A percentile compares a stretch with the other conserved stretches of the same genome.
Conservation (phyloP, 2,329 filamentous ascomycete species). For the Nemania abortiva region DNA sequence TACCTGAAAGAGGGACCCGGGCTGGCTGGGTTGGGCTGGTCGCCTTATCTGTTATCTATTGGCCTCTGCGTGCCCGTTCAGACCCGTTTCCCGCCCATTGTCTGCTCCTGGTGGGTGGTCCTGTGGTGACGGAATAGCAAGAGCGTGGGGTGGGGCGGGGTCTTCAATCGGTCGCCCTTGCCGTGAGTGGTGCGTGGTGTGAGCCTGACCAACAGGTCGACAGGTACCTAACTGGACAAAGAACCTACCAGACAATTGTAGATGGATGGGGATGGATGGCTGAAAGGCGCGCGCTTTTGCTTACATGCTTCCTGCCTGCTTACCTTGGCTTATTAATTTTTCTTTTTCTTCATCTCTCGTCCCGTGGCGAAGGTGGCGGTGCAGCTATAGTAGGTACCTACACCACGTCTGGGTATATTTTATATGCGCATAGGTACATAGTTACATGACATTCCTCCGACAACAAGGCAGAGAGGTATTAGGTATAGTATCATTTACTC, state of each 20-base stretch:
- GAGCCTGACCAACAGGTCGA: not conserved
- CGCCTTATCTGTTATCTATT: slow-evolving; percentile 14
- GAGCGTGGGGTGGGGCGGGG: slow-evolving; percentile 1
- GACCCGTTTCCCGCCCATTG: too few relatives aligned
- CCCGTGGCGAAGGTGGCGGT: slow-evolving; percentile 1
- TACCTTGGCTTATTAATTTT: not conserved
- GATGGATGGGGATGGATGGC: not conserved
- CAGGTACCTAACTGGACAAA: not conserved
- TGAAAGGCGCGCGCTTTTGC: not conserved
- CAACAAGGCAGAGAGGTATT: too few relatives aligned
- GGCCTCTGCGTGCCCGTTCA: not conserved
- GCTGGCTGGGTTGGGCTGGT: slow-evolving; percentile 14
- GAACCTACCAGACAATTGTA: not conserved
- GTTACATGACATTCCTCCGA: too few relatives aligned
- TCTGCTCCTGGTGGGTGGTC: not conserved
- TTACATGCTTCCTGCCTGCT: too few relatives aligned
- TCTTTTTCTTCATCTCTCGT: not conserved
- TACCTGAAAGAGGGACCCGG: slow-evolving; percentile 29
- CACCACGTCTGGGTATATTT: too few relatives aligned
- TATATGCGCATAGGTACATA: too few relatives aligned
- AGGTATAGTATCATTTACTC: too few relatives aligned
- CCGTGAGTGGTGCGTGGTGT: not conserved
- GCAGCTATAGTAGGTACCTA: not conserved
- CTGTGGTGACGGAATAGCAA: not conserved
- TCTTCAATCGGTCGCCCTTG: not conserved